Base-by-base conservation (phyloP, 768 basidiomycete species). In the Pleurotus sapidus region DNA sequence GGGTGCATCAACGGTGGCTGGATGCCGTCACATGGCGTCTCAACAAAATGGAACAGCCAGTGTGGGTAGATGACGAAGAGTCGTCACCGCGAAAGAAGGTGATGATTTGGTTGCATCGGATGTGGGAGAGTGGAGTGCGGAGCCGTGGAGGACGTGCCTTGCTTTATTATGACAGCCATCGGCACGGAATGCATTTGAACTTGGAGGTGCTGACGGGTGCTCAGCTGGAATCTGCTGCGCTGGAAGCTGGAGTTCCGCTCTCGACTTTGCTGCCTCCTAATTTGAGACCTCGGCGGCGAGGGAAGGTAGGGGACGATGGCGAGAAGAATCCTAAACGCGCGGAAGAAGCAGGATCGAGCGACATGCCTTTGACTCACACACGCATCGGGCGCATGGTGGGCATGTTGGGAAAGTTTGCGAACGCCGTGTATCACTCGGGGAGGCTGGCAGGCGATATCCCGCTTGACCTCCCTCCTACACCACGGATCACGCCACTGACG, bases 221-320 rank as follows among this genome's bases (percentile, higher is more conserved):
- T 6, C 80, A 88, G 67, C 75, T 88, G 11, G 79, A 87, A 58
- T 77, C 75, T 17, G 83, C 87, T 3, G 84, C 87, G 3, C 73
- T 84, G 61, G 89, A 91, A 67, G 84, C 87, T 3, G 87, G 87
- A 3, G 81, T 84, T 0, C 79, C 87, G 0, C 74, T 87, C 1
- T 71, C 75, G 38, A 75, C 73, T 30, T 72, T 88, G 3, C 67
- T 85, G 2, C 82, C 82, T 2, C 66, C 68, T 5, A 68, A 67
- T 23, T 72, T 75, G 39, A 68, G 67, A 40, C 54, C 63, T 20
- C 60, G 40, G 53, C 60, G 40, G 53, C 63, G 46, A 59, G 61
- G 4, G 54, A 17, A 59, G 59, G 17, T 55, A 50, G 46, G 49
- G 30, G n/a, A 47, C 20, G 49, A 63, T 43, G 50, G 60, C 39